Evolutionary conservation across 345 rosid genomes (phyloP), one percentile per base, ranked within the genome.

Genomic region (Gossypium stocksii): DNA sequence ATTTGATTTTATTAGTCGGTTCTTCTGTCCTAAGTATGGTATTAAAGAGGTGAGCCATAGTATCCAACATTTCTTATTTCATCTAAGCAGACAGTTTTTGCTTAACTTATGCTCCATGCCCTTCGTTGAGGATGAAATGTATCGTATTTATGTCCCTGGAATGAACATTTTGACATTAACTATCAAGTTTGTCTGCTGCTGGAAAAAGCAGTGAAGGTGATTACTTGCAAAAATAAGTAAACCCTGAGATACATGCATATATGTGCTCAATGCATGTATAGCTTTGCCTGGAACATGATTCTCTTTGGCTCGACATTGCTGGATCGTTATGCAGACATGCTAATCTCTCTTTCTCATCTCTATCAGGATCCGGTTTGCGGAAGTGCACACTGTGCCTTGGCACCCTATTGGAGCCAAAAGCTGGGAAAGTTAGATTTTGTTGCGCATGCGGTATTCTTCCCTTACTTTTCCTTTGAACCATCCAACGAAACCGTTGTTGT

Each of bases 361-460:
- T 43, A 71, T 59, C 85, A 94, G 98, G 97, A 92, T 81, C 95
- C 94, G 64, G 93, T 90, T 27, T 78, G 85, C 72, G 94, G 98
- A 48, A 86, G 93, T 77, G 97, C 94, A 11, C 85, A 90, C 76
- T 92, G 98, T 79, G 85, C 90, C 34, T 72, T 94, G 75, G 92
- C 91, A 70, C 71, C 82, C n/a, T 90, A 88, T 67, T 94, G 97
- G 97, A 82, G 84, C 75, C 53, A 84, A 61, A 89, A 89, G 83
- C 83, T 90, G 46, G 86, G 87, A 20, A 93, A 93, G 51, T 82
- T 68, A 46, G 89, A 91, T 68, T 76, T 90, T 34, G 46, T 78
- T 63, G 98, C 97, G 93, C 89, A 86, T 25, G 59, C 27, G 23
- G 64, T 60, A 59, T 4, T 27, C 12, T 54, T 51, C 1, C n/a